These are phyloP conservation scores for Capsella bursapastoris DNA, from an alignment of 345 rosid species.

Conservation along the genomic window DNA sequence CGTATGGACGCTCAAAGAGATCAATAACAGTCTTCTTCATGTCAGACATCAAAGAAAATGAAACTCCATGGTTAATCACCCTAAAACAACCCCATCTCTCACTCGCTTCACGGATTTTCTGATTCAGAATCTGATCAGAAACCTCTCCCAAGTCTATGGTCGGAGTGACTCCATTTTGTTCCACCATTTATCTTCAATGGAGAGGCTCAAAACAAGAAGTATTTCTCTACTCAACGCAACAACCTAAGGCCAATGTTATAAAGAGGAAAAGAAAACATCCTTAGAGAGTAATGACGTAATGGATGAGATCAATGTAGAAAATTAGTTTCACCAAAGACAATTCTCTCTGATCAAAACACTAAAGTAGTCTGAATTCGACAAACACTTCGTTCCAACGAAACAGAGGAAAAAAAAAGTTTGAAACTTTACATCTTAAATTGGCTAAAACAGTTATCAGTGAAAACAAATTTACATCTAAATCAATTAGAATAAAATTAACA, in stretches of 20 bases:
- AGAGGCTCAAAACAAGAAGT: neutral
- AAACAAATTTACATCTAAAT: too few relatives aligned
- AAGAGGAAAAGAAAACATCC: neutral
- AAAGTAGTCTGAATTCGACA: constrained; percentile 20
- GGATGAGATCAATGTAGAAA: neutral
- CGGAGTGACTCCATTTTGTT: constrained; percentile 39
- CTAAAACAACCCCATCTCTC: constrained; percentile 88
- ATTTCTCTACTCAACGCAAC: constrained; percentile 11
- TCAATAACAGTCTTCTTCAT: constrained; percentile 69
- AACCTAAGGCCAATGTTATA: constrained; percentile 11
- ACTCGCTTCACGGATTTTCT: constrained; percentile 59
- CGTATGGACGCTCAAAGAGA: constrained; percentile 69
- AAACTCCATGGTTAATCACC: constrained; percentile 65
- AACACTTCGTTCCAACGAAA: constrained; percentile 9
- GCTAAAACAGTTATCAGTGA: neutral
- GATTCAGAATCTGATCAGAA: constrained; percentile 45
- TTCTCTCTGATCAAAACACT: neutral
- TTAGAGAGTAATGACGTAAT: neutral
- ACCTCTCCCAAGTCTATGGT: constrained; percentile 58
- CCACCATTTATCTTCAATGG: constrained; percentile 28
- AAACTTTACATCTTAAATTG: constrained; percentile 13
- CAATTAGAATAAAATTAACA: neutral
- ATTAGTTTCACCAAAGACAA: constrained; percentile 7
- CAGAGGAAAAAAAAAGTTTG: neutral
- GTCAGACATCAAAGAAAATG: constrained; percentile 54